A percentile compares a stretch with the other conserved stretches of the same genome.
phyloP scores from a whole-genome alignment of 2,329 filamentous ascomycete genomes.

The Cladophialophora yegresii region DNA sequence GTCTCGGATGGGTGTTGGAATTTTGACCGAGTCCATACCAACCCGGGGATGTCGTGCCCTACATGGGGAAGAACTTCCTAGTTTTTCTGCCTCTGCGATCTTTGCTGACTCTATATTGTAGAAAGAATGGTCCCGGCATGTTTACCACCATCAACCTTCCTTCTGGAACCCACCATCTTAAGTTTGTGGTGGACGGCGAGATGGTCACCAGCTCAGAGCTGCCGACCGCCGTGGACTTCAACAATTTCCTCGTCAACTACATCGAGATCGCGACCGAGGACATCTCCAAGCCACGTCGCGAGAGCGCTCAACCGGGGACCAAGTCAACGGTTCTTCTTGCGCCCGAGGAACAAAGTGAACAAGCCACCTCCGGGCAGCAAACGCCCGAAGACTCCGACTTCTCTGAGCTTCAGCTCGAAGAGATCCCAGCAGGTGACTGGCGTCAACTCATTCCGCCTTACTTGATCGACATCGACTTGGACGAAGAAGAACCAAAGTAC shows the following conservation, averaged over 20 bases:
- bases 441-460: constrained; percentile 77
- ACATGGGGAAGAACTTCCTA: constrained; percentile 6
- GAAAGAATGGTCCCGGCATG: constrained; percentile 57
- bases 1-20: constrained; percentile 13
- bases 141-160: constrained; percentile 78
- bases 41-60: constrained; percentile 4
- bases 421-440: constrained; percentile 62
- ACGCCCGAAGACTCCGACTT: constrained; percentile 38
- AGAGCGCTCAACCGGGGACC: constrained; percentile 42
- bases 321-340: constrained; percentile 44
- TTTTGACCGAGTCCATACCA: constrained; percentile 3
- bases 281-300: constrained; percentile 46
- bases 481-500: constrained; percentile 74
- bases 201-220: constrained; percentile 86
- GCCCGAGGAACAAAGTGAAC: constrained; percentile 43
- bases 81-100: background rate
- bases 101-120: constrained; percentile 24
- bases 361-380: constrained; percentile 40
- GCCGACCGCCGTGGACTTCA: constrained; percentile 95
- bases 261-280: constrained; percentile 87
- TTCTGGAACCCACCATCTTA: constrained; percentile 92
- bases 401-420: constrained; percentile 46
- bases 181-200: constrained; percentile 91
- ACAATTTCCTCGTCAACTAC: constrained; percentile 97
- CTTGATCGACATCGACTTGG: constrained; percentile 80